Evolutionary conservation across 2,329 filamentous ascomycete species (phyloP).

Genomic region (Aspergillus melleus): DNA sequence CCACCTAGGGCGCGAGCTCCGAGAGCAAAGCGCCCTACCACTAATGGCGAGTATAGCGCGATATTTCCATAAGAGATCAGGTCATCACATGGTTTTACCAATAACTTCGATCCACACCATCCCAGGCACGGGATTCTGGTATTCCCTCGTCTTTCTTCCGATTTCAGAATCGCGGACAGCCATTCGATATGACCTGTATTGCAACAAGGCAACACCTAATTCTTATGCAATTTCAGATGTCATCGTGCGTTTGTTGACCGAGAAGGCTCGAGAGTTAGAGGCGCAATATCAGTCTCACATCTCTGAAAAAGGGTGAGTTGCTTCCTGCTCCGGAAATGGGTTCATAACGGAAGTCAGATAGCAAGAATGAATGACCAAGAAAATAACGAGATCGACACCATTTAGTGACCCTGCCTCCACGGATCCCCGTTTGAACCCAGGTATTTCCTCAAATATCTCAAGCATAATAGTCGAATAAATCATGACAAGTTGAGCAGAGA

Average conservation of each 20-base stretch:
- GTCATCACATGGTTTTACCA: conserved; percentile 22
- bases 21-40: neutral
- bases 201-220: neutral
- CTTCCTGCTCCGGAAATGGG: too few species aligned
- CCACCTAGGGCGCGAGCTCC: neutral
- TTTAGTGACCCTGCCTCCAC: neutral
- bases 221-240: neutral
- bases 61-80: neutral
- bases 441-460: neutral
- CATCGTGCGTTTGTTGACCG: conserved; percentile 3
- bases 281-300: conserved; percentile 11
- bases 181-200: conserved; percentile 35
- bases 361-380: neutral
- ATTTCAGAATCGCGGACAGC: conserved; percentile 24
- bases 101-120: conserved; percentile 24
- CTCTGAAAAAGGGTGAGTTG: conserved; percentile 5
- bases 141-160: conserved; percentile 29
- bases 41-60: neutral
- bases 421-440: neutral
- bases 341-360: too few species aligned
- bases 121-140: conserved; percentile 18
- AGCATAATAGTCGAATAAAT: neutral
- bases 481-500: neutral
- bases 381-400: neutral
- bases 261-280: conserved; percentile 12